Percentiles rank a stretch among this genome's conserved stretches.
phyloP scores from a whole-genome alignment of 495 filamentous ascomycete genomes.

The Penicillium egyptiacum region DNA sequence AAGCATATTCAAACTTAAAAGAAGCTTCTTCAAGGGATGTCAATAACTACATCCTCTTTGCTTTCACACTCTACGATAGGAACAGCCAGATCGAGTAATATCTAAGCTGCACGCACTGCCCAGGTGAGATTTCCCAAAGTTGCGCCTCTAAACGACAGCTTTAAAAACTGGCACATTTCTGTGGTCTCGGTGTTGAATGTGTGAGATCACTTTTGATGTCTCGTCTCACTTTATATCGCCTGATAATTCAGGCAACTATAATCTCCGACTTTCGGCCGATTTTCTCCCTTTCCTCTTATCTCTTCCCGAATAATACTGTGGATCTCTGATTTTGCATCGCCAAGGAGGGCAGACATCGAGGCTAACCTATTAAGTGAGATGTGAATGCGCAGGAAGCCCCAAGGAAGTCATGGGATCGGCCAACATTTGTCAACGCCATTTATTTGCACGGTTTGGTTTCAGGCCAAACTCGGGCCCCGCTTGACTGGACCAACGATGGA shows the following conservation, averaged over 20 bases:
- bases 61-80: background rate
- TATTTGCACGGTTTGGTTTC: background rate
- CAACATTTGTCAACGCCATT: background rate
- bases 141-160: too few relatives aligned
- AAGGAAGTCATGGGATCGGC: background rate
- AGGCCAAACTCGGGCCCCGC: background rate
- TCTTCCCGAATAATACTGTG: background rate
- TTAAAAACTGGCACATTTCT: too few relatives aligned
- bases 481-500: background rate
- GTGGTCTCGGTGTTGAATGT: too few relatives aligned
- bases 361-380: background rate
- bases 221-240: too few relatives aligned
- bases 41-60: background rate
- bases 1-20: background rate
- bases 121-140: too few relatives aligned
- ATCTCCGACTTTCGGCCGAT: conserved; percentile 5
- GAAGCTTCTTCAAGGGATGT: conserved; percentile 2
- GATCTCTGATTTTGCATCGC: too few relatives aligned
- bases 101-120: too few relatives aligned
- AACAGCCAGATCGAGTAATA: too few relatives aligned
- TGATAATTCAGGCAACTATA: background rate
- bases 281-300: background rate
- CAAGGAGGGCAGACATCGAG: too few relatives aligned
- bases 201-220: too few relatives aligned
- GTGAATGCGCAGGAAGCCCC: background rate